Evolutionary conservation across 2,329 filamentous ascomycete genomes (phyloP).

Genomic region (Magnaporthiopsis rhizophila): DNA sequence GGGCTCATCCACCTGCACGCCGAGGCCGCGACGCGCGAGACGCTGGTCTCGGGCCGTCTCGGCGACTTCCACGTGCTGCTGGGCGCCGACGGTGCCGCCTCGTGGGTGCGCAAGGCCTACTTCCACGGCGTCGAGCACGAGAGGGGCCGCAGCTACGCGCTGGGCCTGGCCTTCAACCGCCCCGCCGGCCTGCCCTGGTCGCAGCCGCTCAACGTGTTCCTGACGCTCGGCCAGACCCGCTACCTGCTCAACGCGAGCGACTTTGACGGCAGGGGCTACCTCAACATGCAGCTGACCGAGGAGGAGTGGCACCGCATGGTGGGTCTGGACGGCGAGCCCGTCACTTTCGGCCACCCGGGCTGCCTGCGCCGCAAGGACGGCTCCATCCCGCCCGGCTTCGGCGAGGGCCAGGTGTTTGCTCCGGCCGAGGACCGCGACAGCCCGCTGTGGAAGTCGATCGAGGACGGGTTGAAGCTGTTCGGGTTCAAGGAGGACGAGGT

Average conservation of each 20-base stretch:
- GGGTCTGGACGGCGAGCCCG: slow-evolving; percentile 21
- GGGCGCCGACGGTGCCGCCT: slow-evolving; percentile 27
- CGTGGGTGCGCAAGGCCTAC: slow-evolving; percentile 25
- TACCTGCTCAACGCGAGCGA: slow-evolving; percentile 29
- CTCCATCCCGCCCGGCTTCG: slow-evolving; percentile 22
- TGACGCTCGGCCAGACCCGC: slow-evolving; percentile 27
- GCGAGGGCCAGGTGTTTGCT: slow-evolving; percentile 22
- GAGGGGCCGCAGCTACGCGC: slow-evolving; percentile 24
- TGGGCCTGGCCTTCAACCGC: slow-evolving; percentile 26
- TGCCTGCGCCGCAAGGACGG: slow-evolving; percentile 22
- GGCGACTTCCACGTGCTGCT: slow-evolving; percentile 28
- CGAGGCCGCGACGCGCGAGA: slow-evolving; percentile 21
- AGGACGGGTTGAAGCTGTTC: slow-evolving; percentile 27
- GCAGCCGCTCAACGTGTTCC: slow-evolving; percentile 27
- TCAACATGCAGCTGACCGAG: slow-evolving; percentile 29
- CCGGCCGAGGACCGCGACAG: slow-evolving; percentile 22
- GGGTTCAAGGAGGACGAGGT: slow-evolving; percentile 28
- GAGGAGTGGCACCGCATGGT: slow-evolving; percentile 28
- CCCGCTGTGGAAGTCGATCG: slow-evolving; percentile 24
- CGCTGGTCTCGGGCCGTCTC: slow-evolving; percentile 18
- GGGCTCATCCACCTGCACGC: slow-evolving; percentile 25
- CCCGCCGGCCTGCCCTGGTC: slow-evolving; percentile 24
- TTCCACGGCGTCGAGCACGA: slow-evolving; percentile 27
- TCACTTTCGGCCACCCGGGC: slow-evolving; percentile 25
- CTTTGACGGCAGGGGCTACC: slow-evolving; percentile 23